Conservation (phyloP, 768 basidiomycete genomes). For the Lentinula lateritia region DNA sequence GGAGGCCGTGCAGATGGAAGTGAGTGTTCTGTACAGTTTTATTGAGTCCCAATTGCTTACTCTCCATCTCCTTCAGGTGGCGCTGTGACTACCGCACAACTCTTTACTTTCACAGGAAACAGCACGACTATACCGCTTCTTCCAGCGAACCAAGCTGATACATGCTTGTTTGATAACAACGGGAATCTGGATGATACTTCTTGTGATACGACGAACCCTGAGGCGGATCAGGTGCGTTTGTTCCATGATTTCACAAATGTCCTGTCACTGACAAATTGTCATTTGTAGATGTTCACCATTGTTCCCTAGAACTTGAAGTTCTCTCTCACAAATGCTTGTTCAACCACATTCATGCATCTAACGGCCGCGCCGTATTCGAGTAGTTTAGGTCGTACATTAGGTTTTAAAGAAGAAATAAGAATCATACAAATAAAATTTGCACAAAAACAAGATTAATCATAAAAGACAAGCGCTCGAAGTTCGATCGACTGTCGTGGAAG, state of each 20-base stretch:
- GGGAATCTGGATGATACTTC: slow-evolving; percentile 1
- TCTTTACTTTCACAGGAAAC: slow-evolving; percentile 12
- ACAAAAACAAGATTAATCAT: slow-evolving; percentile 21
- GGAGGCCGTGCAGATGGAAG: slow-evolving; percentile 18
- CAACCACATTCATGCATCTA: not conserved
- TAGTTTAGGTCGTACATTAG: too few relatives aligned
- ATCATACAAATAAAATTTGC: not conserved
- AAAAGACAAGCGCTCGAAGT: slow-evolving; percentile 47
- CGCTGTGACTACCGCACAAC: slow-evolving; percentile 16
- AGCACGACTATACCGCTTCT: slow-evolving; percentile 8
- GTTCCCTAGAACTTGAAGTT: not conserved
- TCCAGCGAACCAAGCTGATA: slow-evolving; percentile 6
- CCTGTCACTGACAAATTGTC: not conserved
- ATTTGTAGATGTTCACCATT: slow-evolving; percentile 1
- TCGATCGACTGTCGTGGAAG: slow-evolving; percentile 47
- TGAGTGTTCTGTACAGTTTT: slow-evolving; percentile 12
- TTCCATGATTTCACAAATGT: not conserved
- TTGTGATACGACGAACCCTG: slow-evolving; percentile 4
- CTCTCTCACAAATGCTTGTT: not conserved
- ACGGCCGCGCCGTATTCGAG: not conserved
- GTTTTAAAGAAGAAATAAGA: not conserved
- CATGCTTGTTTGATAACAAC: slow-evolving; percentile 7
- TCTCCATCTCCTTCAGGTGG: slow-evolving; percentile 1
- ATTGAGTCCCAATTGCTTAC: slow-evolving; percentile 4
- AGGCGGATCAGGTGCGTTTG: slow-evolving; percentile 1